phyloP scores from a whole-genome alignment of 495 filamentous ascomycete species.

The Aspergillus diversus region DNA sequence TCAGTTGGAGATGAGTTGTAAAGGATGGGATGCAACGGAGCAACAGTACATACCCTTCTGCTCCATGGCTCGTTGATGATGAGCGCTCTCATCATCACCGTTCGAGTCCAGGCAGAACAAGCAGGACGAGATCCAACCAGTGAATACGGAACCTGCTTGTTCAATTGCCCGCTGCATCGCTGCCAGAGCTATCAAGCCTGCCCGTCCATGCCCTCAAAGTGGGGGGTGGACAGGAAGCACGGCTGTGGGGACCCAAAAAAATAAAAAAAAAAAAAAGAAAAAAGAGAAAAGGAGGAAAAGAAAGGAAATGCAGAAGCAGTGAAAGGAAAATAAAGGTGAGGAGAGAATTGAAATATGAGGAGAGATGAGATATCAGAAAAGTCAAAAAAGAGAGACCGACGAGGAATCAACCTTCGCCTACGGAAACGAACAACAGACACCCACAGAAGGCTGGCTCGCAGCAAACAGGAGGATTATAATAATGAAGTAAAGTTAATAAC shows the following conservation, averaged over 20 bases:
- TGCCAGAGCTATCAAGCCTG: constrained; percentile 44
- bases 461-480: constrained; percentile 7
- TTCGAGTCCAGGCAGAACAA: constrained; percentile 38
- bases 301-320: constrained; percentile 10
- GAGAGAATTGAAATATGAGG: not conserved
- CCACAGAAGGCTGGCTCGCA: constrained; percentile 11
- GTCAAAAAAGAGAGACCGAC: constrained; percentile 7
- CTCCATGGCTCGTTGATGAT: constrained; percentile 28
- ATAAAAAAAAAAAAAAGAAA: constrained; percentile 13
- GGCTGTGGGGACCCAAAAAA: constrained; percentile 5
- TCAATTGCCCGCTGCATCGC: constrained; percentile 48
- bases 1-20: constrained; percentile 15
- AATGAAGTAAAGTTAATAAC: not conserved
- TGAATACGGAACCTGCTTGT: constrained; percentile 47
- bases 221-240: not conserved
- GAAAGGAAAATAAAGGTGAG: constrained; percentile 1
- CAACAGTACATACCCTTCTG: constrained; percentile 29
- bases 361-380: constrained; percentile 10
- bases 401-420: constrained; percentile 21
- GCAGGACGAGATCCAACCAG: constrained; percentile 49
- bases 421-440: not conserved
- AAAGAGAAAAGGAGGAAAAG: constrained; percentile 18
- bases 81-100: constrained; percentile 32
- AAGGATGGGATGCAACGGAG: not conserved
- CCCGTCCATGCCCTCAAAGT: constrained; percentile 36